Base-by-base conservation (phyloP, 2,329 filamentous ascomycete species). In the Diaporthe sp. region DNA sequence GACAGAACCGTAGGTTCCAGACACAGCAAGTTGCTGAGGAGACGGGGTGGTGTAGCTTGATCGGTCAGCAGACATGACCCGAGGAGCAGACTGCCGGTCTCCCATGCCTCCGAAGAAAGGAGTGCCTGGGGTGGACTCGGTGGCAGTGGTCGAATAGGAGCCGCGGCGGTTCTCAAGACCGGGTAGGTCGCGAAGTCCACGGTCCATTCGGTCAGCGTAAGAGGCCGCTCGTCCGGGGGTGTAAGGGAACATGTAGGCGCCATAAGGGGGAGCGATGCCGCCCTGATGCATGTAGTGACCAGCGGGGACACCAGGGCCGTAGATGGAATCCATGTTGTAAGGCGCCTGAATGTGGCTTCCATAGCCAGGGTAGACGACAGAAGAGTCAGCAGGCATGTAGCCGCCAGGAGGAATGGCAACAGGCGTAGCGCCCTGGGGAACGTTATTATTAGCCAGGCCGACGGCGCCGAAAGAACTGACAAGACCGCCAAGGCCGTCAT, bases 31-130 rank as follows among this genome's bases (percentile, higher is more conserved):
- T 76, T 92, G 89, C 74, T 92, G 89, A 47, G 92, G 89, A n/a
- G 92, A 92, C 1, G 92, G 90, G 0, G 91, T 92, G 17, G 89
- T 92, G 80, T 92, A 94, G 44, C 90, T 87, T 15, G 92, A 92
- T 27, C 90, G 88, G 78, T 93, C 91, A 9, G 80, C 78, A 3
- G 78, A 91, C 82, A 89, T 88, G 76, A 92, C 87, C 35, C 90
- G 88, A 71, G 90, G 86, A 55, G 88, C 90, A 78, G 88, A 88
- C 74, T 93, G 91, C 50, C 90, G 88, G 72, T 91, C 89, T 47
- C 87, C 86, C 77, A 88, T 83, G 68, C 87, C 86, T 72, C 88
- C 89, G 77, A 92, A 92, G 79, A 91, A 91, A 0, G 92, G 92
- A 39, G 91, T 94, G 6, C 91, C 89, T 4, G 91, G 89, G 35